Evolutionary conservation across 257 asterid genomes (phyloP).

Genomic region (Salvia hispanica): DNA sequence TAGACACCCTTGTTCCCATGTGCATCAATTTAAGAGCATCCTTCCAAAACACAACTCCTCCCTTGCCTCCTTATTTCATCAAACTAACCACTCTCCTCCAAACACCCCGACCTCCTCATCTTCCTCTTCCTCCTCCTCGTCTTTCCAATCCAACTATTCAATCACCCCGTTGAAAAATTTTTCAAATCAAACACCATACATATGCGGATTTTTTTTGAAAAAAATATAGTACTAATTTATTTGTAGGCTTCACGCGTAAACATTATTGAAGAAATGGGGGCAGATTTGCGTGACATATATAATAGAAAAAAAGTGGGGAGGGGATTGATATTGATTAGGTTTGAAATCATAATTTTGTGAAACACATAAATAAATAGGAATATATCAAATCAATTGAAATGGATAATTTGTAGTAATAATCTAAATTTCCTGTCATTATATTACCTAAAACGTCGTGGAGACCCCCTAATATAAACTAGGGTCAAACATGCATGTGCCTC

Average conservation of each 20-base stretch:
- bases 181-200: too few relatives aligned
- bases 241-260: neutral
- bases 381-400: conserved; percentile 43
- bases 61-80: conserved; percentile 32
- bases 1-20: conserved; percentile 79
- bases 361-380: conserved; percentile 35
- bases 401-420: neutral
- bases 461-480: conserved; percentile 29
- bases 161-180: too few relatives aligned
- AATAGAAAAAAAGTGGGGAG: too few relatives aligned
- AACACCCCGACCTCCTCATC: neutral
- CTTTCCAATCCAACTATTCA: neutral
- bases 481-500: conserved; percentile 65
- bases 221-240: neutral
- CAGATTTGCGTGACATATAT: too few relatives aligned
- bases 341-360: conserved; percentile 12
- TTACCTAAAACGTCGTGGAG: conserved; percentile 28
- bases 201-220: too few relatives aligned
- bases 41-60: conserved; percentile 69
- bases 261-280: conserved; percentile 7
- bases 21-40: conserved; percentile 66
- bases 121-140: neutral
- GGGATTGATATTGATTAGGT: conserved; percentile 29
- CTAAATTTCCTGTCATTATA: too few relatives aligned
- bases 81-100: neutral